phyloP scores from a whole-genome alignment of 1,284 basidiomycete genomes.

The Vanrija pseudolonga region DNA sequence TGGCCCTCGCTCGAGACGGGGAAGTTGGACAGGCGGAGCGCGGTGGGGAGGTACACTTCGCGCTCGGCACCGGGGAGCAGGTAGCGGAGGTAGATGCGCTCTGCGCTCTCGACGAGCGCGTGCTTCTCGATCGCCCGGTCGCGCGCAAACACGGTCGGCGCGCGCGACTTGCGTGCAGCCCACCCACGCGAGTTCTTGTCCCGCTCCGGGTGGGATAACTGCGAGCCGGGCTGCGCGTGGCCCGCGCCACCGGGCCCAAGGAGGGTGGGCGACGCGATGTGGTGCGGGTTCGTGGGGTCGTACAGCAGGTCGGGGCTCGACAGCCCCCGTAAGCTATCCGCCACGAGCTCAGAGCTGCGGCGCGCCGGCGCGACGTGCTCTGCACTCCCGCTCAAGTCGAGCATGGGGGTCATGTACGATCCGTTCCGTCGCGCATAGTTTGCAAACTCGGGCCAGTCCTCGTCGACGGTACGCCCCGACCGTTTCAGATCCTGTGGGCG shows the following conservation, averaged over 20 bases:
- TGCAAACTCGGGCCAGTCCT: slow-evolving; percentile 98
- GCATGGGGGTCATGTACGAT: slow-evolving; percentile 69
- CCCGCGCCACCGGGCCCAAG: too few relatives aligned
- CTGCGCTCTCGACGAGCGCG: slow-evolving; percentile 87
- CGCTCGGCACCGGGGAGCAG: slow-evolving; percentile 61
- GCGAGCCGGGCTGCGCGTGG: neutral
- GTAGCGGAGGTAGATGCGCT: slow-evolving; percentile 92
- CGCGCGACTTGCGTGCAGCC: slow-evolving; percentile 51
- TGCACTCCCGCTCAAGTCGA: slow-evolving; percentile 13
- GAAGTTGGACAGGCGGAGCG: slow-evolving; percentile 47
- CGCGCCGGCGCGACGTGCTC: slow-evolving; percentile 8
- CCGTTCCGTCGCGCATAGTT: slow-evolving; percentile 64
- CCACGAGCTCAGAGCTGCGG: slow-evolving; percentile 8
- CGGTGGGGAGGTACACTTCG: slow-evolving; percentile 86
- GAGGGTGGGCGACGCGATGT: too few relatives aligned
- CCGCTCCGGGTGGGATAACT: neutral
- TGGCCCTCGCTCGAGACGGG: slow-evolving; percentile 62
- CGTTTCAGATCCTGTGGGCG: slow-evolving; percentile 70
- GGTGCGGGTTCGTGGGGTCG: too few relatives aligned
- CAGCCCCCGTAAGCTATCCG: too few relatives aligned
- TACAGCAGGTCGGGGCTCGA: too few relatives aligned
- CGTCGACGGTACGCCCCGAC: slow-evolving; percentile 82
- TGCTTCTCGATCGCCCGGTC: slow-evolving; percentile 82
- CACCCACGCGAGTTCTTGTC: slow-evolving; percentile 4
- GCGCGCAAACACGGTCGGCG: slow-evolving; percentile 82